Evolutionary conservation across 805 yeast species (phyloP), one percentile per base, ranked within the genome.

Genomic region (Ogataea minuta): DNA sequence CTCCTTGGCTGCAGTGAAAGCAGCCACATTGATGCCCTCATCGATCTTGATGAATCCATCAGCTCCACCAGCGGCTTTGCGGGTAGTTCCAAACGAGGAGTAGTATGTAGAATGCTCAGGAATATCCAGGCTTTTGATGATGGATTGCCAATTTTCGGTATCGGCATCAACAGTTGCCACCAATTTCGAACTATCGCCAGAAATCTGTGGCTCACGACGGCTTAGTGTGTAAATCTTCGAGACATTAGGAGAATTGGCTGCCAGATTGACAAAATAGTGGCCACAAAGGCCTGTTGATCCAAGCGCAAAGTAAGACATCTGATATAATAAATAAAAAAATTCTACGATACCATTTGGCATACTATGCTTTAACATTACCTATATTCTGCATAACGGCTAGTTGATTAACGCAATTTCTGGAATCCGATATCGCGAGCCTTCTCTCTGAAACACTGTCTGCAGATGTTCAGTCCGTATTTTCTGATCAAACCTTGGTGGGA

Each of bases 391-490:
- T 19, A 31, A 23, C 26, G 27, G 37, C 15, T 27, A 25, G 43
- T 13, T 27, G 32, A 36, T 87, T 90, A 90, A 81, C 96, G 91
- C 90, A 76, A 85, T 81, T 93, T 93, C 93, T 80, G 72, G 95
- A 93, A 93, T 70, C 99, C 99, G 71, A 93, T 93, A 77, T 93
- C 98, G 72, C 78, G 70, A 66, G 99, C 98, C 79, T 81, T 91
- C 80, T 93, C 99, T 83, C 99, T 90, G 98, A 93, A 93, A 79
- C 96, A 91, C 81, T 93, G 99, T 86, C 99, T 95, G 79, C 97
- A 91, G 82, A 93, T 81, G 90, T 89, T 84, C 70, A 93, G 79
- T 69, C 95, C 99, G 93, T 93, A 93, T 81, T 93, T 93, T 88
- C 99, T 91, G 83, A 93, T 87, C 74, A 93, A 86, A 82, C 98